Evolutionary conservation across 164 flowering plant species (phyloP), one percentile per base, ranked within the genome.

Genomic region (Macadamia tetraphylla): DNA sequence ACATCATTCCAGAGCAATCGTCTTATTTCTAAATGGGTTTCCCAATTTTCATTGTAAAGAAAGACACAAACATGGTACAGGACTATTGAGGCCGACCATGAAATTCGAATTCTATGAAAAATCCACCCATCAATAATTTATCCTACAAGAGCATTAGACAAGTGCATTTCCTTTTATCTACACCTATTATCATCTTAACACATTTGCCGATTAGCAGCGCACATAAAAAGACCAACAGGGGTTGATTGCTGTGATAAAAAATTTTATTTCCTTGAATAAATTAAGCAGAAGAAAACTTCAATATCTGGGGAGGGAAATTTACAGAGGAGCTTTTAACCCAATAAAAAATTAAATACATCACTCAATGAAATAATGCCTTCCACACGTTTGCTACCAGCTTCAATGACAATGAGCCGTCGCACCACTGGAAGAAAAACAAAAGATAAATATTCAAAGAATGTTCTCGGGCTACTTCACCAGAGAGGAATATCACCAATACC

Each of bases 311-410:
- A 46, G 9, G 9, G 51, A 11, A 46, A 46, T 46, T 46, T 8
- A 67, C 74, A 71, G 29, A 14, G 53, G 55, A 64, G 31, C 8
- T 66, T 71, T 60, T 23, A 83, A 18, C 77, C 75, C 18, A 82
- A 76, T 74, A 80, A 69, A 70, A 81, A 83, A 60, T 70, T 74
- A 71, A 79, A 83, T 58, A 77, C 67, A 62, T 80, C 87, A 52
- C 82, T 74, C 66, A 82, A 58, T 55, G 88, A 81, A 66, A 82
- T 78, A 65, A 87, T 81, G 52, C 91, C 91, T 75, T 87, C 87
- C 52, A 87, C 88, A 8, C 85, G 86, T 74, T 78, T 80, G 78
- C 81, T 83, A 23, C 86, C 83, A 67, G 86, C 83, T 67, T 83
- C 83, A 62, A 85, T 80, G 65, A 85, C 78, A 63, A 83, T 77